phyloP scores from a whole-genome alignment of 2,329 filamentous ascomycete genomes.

The Microsporum canis region DNA sequence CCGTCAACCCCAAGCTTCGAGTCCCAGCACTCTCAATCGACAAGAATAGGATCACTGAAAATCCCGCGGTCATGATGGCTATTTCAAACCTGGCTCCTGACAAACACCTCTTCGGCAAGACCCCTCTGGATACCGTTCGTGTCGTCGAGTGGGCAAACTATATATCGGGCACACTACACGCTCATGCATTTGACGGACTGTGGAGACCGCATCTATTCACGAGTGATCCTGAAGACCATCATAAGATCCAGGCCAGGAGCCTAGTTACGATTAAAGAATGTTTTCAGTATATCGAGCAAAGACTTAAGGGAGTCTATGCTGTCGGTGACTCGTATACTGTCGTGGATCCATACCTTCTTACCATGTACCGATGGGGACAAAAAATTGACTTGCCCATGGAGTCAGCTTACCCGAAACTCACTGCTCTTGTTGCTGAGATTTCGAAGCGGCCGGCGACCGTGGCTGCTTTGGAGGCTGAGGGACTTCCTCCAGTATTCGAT shows the following conservation, averaged over 20 bases:
- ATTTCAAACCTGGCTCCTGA: conserved; percentile 24
- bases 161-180: conserved; percentile 25
- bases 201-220: conserved; percentile 20
- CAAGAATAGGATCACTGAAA: conserved; percentile 25
- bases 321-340: conserved; percentile 20
- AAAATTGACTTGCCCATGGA: not conserved
- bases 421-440: not conserved
- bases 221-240: conserved; percentile 15
- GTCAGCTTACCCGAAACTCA: not conserved
- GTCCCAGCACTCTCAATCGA: conserved; percentile 24
- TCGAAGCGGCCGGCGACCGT: not conserved
- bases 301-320: conserved; percentile 17
- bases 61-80: conserved; percentile 23
- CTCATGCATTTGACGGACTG: conserved; percentile 19
- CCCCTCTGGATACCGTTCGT: conserved; percentile 21
- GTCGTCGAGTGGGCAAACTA: conserved; percentile 30
- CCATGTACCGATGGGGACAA: conserved; percentile 6
- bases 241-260: conserved; percentile 17
- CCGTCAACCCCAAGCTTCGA: conserved; percentile 25
- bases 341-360: conserved; percentile 12
- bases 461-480: not conserved
- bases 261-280: conserved; percentile 16
- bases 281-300: conserved; percentile 20
- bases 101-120: conserved; percentile 21
- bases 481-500: not conserved